phyloP scores from a whole-genome alignment of 2,329 filamentous ascomycete species.

The Phaeosphaeriaceae sp. region DNA sequence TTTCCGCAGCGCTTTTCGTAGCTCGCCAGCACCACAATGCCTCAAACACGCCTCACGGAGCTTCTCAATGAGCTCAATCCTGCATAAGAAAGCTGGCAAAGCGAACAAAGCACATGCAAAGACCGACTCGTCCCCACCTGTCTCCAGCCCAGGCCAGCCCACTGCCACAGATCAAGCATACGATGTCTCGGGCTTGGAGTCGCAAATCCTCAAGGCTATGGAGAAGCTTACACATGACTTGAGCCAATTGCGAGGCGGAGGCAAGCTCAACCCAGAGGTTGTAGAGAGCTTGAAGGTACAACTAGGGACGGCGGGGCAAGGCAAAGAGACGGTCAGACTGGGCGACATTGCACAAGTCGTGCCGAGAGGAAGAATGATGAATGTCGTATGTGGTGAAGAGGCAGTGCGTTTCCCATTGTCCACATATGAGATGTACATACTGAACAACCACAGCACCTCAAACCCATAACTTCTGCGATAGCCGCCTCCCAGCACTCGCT shows the following conservation, averaged over 20 bases:
- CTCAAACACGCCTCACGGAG: constrained; percentile 16
- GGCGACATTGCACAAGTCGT: constrained; percentile 72
- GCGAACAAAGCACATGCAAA: constrained; percentile 51
- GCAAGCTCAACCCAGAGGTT: constrained; percentile 67
- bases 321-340: constrained; percentile 61
- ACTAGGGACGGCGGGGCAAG: constrained; percentile 54
- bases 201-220: constrained; percentile 62
- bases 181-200: constrained; percentile 66
- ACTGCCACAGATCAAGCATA: constrained; percentile 62
- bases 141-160: constrained; percentile 23
- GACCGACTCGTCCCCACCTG: constrained; percentile 43
- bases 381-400: constrained; percentile 69
- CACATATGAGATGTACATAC: not conserved
- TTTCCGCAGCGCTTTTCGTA: constrained; percentile 9
- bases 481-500: constrained; percentile 59
- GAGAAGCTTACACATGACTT: constrained; percentile 67
- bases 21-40: constrained; percentile 15
- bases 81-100: constrained; percentile 63
- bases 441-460: constrained; percentile 56
- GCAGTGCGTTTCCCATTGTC: constrained; percentile 56
- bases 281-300: constrained; percentile 69
- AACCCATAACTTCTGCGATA: constrained; percentile 62
- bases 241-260: constrained; percentile 67
- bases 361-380: constrained; percentile 67
- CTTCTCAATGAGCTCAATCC: constrained; percentile 53